These are phyloP conservation scores for Dacryopinax primogenitus DNA, from an alignment of 768 basidiomycete genomes.

Conservation along the genomic window DNA sequence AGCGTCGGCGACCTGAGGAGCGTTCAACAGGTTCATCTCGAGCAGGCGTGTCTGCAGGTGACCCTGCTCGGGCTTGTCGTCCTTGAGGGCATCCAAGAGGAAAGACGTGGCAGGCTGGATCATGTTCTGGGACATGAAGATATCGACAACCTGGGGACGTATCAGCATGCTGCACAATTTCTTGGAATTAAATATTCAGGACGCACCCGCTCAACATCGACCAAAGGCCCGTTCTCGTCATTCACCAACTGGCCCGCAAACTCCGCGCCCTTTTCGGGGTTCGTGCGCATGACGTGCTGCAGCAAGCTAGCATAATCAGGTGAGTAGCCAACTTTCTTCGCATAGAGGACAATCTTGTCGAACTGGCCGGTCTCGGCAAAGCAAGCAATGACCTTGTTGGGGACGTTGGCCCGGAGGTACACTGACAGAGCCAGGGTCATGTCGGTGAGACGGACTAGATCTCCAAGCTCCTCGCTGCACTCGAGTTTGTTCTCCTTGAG, in stretches of 20 bases:
- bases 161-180: not conserved
- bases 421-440: slow-evolving; percentile 96
- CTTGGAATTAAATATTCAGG: not conserved
- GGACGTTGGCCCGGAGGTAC: slow-evolving; percentile 92
- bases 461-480: slow-evolving; percentile 96
- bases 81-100: slow-evolving; percentile 92
- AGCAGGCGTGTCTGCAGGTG: slow-evolving; percentile 90
- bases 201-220: slow-evolving; percentile 80
- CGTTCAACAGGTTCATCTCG: slow-evolving; percentile 95
- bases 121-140: slow-evolving; percentile 99
- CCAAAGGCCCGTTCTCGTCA: slow-evolving; percentile 81
- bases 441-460: slow-evolving; percentile 86
- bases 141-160: slow-evolving; percentile 67
- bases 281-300: slow-evolving; percentile 92
- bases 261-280: slow-evolving; percentile 95
- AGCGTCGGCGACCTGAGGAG: slow-evolving; percentile 97
- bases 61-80: slow-evolving; percentile 94
- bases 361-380: slow-evolving; percentile 98
- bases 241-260: slow-evolving; percentile 92
- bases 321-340: slow-evolving; percentile 88
- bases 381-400: slow-evolving; percentile 97
- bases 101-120: slow-evolving; percentile 98
- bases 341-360: slow-evolving; percentile 94
- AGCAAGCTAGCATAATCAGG: slow-evolving; percentile 87
- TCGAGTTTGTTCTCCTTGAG: slow-evolving; percentile 99